Base-by-base conservation (phyloP, 129 eudicot genomes). In the Escallonia herrerae region DNA sequence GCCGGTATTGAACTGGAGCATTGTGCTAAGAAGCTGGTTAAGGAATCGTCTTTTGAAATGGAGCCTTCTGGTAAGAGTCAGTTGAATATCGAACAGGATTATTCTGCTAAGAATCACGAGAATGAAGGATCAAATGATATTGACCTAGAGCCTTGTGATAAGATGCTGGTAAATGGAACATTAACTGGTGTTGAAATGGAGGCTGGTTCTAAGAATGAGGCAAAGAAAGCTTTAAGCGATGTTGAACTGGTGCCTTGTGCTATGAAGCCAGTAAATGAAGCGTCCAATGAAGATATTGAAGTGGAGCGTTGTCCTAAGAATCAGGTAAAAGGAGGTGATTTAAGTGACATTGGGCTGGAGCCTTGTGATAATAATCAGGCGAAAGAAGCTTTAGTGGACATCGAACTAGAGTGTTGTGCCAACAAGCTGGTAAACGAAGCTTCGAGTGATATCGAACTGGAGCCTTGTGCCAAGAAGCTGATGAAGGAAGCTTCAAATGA, bases 401-500 rank as follows among this genome's bases (percentile, higher is more conserved):
- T 75, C 43, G 85, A 76, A 15, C 44, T 22, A 15, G 91, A 80
- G 65, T 83, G 79, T 4, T 73, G 78, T 58, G 37, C 75, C 3
- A 80, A 84, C 73, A 81, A 72, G 60, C 86, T 64, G 60, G 74
- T 62, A 3, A 75, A 60, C 5, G 82, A 80, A 73, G 72, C 62
- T 52, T 68, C 53, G 10, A 69, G 66, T 51, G 84, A 66, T 53
- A 48, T 45, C 65, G 81, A 74, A 14, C 7, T 69, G 59, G 79
- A 45, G 15, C 46, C 47, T 11, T 72, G 72, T 79, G 63, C 45
- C 64, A 69, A 60, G 51, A 60, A 46, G 43, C 59, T 43, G 56
- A 51, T 58, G 39, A 77, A 51, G 62, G 97, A 89, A 64, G 69
- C 83, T 42, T 84, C 94, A 13, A 82, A 79, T 48, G 95, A 87